A percentile compares a stretch with the other conserved stretches of the same genome.
Conservation (phyloP, 129 eudicot species). For the Solidago caesia region DNA sequence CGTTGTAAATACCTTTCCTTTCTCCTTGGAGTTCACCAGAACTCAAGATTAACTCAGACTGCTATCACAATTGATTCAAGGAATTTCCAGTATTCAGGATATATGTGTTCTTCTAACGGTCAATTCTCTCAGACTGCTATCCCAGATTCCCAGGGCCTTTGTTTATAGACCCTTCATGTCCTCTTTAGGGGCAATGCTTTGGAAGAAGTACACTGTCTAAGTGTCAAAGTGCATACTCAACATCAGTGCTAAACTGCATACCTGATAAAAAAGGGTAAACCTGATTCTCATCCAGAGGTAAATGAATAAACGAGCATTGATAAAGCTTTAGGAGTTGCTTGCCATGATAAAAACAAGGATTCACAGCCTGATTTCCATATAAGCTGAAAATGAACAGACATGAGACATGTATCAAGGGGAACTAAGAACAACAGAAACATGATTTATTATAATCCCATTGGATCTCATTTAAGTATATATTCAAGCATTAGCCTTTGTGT, state of each 20-base stretch:
- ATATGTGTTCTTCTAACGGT: neutral
- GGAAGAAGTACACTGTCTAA: neutral
- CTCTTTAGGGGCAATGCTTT: neutral
- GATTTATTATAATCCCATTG: neutral
- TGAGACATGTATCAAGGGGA: neutral
- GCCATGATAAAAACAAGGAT: neutral
- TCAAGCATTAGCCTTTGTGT: neutral
- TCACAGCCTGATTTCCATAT: neutral
- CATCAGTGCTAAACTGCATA: neutral
- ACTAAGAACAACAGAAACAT: neutral
- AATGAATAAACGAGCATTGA: neutral
- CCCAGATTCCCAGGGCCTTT: constrained; percentile 1
- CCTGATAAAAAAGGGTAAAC: neutral
- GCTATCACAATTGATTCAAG: neutral
- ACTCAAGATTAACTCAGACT: neutral
- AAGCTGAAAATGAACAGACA: neutral
- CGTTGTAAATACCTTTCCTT: neutral
- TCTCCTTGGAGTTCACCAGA: neutral
- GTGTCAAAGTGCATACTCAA: neutral
- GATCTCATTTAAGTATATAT: neutral
- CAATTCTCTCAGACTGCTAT: neutral
- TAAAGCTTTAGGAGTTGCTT: neutral
- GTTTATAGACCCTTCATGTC: neutral
- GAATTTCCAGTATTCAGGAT: neutral
- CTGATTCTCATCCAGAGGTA: neutral